Percentiles rank a stretch among this genome's conserved stretches.
phyloP scores from a whole-genome alignment of 2,329 filamentous ascomycete genomes.

The Colletotrichum plurivorum region DNA sequence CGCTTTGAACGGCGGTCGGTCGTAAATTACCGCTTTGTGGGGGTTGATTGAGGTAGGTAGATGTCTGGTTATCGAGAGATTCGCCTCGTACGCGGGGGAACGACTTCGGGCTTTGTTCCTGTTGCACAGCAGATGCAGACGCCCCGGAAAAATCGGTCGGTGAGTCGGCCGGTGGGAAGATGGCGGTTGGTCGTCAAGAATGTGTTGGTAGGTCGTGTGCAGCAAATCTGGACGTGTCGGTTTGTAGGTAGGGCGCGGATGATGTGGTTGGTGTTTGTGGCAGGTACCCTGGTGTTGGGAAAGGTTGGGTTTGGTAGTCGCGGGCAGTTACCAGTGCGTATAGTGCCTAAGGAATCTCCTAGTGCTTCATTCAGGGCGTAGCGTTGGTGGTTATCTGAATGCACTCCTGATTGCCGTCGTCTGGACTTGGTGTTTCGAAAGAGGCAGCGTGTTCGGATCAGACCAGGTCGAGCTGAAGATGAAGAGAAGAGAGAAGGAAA shows the following conservation, averaged over 20 bases:
- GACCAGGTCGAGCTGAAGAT: neutral
- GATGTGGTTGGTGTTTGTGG: constrained; percentile 33
- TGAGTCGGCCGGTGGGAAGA: neutral
- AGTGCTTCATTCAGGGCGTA: constrained; percentile 3
- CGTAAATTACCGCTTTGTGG: neutral
- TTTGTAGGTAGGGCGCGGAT: constrained; percentile 7
- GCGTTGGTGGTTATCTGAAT: constrained; percentile 23
- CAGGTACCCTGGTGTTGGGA: neutral
- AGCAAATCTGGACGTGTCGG: neutral
- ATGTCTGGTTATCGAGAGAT: constrained; percentile 1
- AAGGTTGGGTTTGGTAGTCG: constrained; percentile 7
- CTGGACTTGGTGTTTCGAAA: neutral
- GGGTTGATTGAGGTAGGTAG: neutral
- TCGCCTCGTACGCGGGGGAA: too few relatives aligned
- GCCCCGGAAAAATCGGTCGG: neutral
- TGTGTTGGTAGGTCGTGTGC: neutral
- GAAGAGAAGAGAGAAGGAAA: neutral
- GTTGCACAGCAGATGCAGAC: too few relatives aligned
- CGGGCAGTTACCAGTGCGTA: neutral
- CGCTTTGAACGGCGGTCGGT: neutral
- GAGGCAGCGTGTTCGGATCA: neutral
- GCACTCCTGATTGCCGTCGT: neutral
- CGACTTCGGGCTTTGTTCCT: constrained; percentile 6
- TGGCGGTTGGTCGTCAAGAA: neutral
- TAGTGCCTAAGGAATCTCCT: neutral